phyloP scores from a whole-genome alignment of 2,329 filamentous ascomycete species.

The Diaporthe vaccinii region DNA sequence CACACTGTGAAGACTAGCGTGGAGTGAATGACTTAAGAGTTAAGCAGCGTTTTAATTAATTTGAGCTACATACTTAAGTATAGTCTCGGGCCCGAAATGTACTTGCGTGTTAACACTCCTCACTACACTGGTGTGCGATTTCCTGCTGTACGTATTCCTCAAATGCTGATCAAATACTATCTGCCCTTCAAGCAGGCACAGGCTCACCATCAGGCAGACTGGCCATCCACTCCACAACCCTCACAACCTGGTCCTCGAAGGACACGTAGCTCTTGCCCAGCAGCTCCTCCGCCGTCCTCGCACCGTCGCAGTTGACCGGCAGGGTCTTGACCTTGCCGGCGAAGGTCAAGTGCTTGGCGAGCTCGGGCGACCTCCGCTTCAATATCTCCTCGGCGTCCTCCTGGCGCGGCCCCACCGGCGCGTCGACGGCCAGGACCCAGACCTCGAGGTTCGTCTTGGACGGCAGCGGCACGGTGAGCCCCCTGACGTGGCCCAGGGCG shows the following conservation, averaged over 20 bases:
- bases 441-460: neutral
- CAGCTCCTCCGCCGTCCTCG: conserved; percentile 9
- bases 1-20: neutral
- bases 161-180: neutral
- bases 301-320: neutral
- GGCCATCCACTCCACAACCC: conserved; percentile 16
- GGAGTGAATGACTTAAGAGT: neutral
- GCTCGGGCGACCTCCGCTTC: conserved; percentile 27
- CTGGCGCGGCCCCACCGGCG: neutral
- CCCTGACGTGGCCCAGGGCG: conserved; percentile 19
- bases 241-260: conserved; percentile 27
- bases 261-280: conserved; percentile 17
- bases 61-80: neutral
- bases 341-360: conserved; percentile 24
- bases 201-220: conserved; percentile 17
- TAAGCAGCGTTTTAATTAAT: neutral
- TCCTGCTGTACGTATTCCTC: neutral
- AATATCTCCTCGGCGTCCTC: conserved; percentile 14
- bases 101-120: neutral
- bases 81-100: neutral
- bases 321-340: neutral
- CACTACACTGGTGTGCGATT: too few species aligned
- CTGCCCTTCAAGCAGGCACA: neutral
- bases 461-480: conserved; percentile 15
- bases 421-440: conserved; percentile 10